phyloP scores from a whole-genome alignment of 768 basidiomycete species.

The Dioszegia aurantiaca region DNA sequence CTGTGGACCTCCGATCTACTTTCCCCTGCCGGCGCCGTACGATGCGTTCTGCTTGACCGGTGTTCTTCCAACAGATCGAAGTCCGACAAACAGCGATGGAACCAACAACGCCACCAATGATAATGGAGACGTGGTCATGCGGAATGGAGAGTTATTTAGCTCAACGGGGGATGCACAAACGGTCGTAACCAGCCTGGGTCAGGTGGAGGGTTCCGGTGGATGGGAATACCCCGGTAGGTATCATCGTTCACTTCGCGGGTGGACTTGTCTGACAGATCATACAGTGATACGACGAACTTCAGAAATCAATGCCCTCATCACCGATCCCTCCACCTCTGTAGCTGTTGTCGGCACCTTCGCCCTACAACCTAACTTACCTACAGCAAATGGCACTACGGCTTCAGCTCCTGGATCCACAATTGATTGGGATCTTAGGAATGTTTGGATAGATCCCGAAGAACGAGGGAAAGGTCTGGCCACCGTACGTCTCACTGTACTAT shows the following conservation, averaged over 20 bases:
- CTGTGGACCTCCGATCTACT: conserved; percentile 10
- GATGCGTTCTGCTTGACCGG: conserved; percentile 7
- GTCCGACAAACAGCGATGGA: background rate
- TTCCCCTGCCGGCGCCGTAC: conserved; percentile 13
- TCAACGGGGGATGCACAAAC: background rate
- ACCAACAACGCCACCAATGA: too few relatives aligned
- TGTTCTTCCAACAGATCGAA: background rate
- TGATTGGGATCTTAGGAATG: background rate
- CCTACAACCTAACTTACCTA: background rate
- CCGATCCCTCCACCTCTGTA: background rate
- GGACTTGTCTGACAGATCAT: background rate
- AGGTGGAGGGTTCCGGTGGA: conserved; percentile 1
- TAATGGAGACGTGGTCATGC: background rate
- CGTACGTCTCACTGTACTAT: background rate
- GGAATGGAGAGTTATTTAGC: background rate
- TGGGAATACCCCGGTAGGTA: conserved; percentile 11
- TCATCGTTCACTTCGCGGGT: too few relatives aligned
- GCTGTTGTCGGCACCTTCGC: conserved; percentile 2
- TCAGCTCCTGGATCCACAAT: too few relatives aligned
- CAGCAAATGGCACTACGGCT: too few relatives aligned
- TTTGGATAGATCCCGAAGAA: conserved; percentile 5
- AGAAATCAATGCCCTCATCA: background rate
- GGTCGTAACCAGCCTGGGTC: background rate
- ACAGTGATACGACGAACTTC: conserved; percentile 5
- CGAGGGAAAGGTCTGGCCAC: conserved; percentile 7